Percentiles rank a stretch among this genome's conserved stretches.
These are phyloP conservation scores for Rhododendron molle DNA, from an alignment of 148 eudicot species.

Conservation along the genomic window DNA sequence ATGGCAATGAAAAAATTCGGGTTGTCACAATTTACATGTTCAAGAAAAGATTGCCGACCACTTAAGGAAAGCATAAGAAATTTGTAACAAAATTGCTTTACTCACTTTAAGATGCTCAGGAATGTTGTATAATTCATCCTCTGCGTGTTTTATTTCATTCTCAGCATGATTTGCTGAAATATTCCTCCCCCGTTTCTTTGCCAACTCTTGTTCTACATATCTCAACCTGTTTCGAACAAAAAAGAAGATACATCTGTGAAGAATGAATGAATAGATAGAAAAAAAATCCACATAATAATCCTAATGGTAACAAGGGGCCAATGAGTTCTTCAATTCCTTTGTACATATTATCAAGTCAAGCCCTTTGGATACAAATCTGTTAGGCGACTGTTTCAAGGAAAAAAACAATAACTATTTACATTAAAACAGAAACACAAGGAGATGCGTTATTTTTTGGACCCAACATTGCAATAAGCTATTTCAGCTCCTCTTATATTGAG, in stretches of 20 bases:
- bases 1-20: not conserved
- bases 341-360: not conserved
- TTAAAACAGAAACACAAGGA: not conserved
- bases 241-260: not conserved
- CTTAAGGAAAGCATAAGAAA: not conserved
- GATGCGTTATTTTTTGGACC: not conserved
- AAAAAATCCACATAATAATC: not conserved
- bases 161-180: slow-evolving; percentile 44
- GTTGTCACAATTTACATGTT: not conserved
- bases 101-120: slow-evolving; percentile 96
- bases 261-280: not conserved
- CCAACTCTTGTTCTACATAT: slow-evolving; percentile 90
- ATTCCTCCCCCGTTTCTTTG: slow-evolving; percentile 80
- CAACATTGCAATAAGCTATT: not conserved
- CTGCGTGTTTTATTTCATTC: slow-evolving; percentile 70
- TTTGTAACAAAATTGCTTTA: slow-evolving; percentile 3
- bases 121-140: slow-evolving; percentile 84
- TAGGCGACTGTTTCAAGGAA: not conserved
- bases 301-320: not conserved
- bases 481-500: not conserved
- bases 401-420: not conserved
- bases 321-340: not conserved
- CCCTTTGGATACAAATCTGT: not conserved
- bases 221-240: slow-evolving; percentile 54
- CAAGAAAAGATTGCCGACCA: not conserved